Evolutionary conservation across 306 rosid species (phyloP), one percentile per base, ranked within the genome.

Genomic region (Malus orientalis): DNA sequence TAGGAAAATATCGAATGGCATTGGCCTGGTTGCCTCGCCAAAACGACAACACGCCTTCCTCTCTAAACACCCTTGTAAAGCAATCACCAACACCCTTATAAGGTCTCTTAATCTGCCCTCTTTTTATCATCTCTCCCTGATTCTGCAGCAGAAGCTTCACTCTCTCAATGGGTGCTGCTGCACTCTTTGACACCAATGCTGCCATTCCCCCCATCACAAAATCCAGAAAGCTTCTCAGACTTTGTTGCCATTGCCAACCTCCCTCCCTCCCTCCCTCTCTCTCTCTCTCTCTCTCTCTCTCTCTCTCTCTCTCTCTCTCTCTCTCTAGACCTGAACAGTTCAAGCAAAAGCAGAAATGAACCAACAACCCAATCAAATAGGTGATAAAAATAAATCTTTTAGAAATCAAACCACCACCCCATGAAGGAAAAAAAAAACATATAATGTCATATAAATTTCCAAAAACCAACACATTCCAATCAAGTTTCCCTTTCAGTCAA

Each of bases 1-100:
- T 95, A 59, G 99, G 97, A 84, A 95, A 87, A 88, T 92, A 95
- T 32, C 97, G 86, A 40, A 95, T 92, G 49, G 92, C 85, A 74
- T 86, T 92, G 76, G 90, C 99, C 79, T 88, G 97, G 84, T 95
- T 63, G 4, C 99, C 99, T 86, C 99, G 87, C 99, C 99, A 95
- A 73, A 95, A 88, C 71, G 97, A 85, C 69, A 92, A 68, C 4
- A 89, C 47, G n/a, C 98, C 98, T 84, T 94, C 97, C 81, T 94
- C 97, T 61, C 79, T 75, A 18, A 88, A 84, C 22, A 95, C 88
- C 86, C 96, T 85, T 73, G 74, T 82, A 77, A 90, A 90, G 82
- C 88, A 79, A 80, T 95, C 88, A 65, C 89, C 69, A 57, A 92
- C 71, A 36, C 97, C 98, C 32, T 73, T 42, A 79, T 91, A 94